Percentiles rank a stretch among this genome's conserved stretches.
phyloP scores from a whole-genome alignment of 1,284 basidiomycete species.

The Cryptococcus sp. region DNA sequence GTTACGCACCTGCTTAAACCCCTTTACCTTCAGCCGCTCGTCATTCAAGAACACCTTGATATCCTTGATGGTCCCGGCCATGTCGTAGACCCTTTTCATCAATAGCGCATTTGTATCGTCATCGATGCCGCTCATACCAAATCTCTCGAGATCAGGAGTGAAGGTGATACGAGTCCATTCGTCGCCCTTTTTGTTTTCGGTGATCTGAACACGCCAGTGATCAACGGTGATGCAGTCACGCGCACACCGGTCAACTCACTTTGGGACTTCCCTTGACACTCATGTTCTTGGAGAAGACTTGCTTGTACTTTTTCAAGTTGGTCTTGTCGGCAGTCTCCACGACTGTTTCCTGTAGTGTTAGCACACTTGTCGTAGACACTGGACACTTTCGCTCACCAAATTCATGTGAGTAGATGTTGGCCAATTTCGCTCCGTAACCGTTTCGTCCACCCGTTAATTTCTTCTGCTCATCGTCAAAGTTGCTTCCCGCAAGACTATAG shows the following conservation, averaged over 20 bases:
- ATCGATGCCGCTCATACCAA: constrained; percentile 91
- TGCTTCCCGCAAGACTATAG: constrained; percentile 77
- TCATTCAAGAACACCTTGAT: constrained; percentile 93
- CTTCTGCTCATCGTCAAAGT: constrained; percentile 99
- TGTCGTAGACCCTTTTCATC: constrained; percentile 93
- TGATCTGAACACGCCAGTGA: constrained; percentile 60
- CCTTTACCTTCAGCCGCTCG: constrained; percentile 88
- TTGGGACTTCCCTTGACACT: constrained; percentile 79
- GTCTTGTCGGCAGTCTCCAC: constrained; percentile 95
- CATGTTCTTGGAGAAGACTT: constrained; percentile 96
- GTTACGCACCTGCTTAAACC: constrained; percentile 73
- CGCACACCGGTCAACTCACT: constrained; percentile 21
- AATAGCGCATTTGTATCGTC: constrained; percentile 87
- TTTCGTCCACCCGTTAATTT: constrained; percentile 98
- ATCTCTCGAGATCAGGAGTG: constrained; percentile 86
- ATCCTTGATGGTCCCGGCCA: constrained; percentile 92
- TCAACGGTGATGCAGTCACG: constrained; percentile 1
- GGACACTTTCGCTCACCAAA: constrained; percentile 60
- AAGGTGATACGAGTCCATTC: constrained; percentile 96
- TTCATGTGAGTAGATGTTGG: constrained; percentile 97
- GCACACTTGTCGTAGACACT: background rate
- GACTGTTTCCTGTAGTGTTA: constrained; percentile 44
- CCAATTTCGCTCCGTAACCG: constrained; percentile 96
- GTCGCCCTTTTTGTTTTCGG: constrained; percentile 79
- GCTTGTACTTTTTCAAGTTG: constrained; percentile 86